These are phyloP conservation scores for Rhodotorula paludigena DNA, from an alignment of 768 basidiomycete species.

Conservation along the genomic window DNA sequence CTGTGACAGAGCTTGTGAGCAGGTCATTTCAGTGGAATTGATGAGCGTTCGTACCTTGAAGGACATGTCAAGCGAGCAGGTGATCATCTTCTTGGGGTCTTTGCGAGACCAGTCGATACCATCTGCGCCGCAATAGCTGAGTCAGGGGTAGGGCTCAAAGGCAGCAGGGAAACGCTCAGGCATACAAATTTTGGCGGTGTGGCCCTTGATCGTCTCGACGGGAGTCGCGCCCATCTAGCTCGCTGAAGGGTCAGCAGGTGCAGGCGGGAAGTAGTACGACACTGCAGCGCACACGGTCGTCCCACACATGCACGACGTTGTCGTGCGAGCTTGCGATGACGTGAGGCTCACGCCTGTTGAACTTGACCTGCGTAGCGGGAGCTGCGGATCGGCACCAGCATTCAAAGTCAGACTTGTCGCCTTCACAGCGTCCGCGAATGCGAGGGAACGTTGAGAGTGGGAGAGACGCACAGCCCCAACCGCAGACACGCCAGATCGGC, in stretches of 20 bases:
- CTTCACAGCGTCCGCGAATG: not conserved
- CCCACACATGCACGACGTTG: constrained; percentile 87
- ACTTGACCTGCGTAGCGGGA: constrained; percentile 91
- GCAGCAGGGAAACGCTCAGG: constrained; percentile 52
- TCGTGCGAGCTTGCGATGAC: constrained; percentile 84
- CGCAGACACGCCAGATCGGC: constrained; percentile 32
- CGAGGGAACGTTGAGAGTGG: too few relatives aligned
- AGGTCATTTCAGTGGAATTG: not conserved
- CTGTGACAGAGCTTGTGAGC: constrained; percentile 25
- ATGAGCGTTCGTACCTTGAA: constrained; percentile 29
- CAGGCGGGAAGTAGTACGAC: not conserved
- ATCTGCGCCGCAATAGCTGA: constrained; percentile 64
- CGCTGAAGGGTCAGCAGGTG: not conserved
- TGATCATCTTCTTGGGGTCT: constrained; percentile 70
- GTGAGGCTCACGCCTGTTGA: constrained; percentile 82
- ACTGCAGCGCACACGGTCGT: constrained; percentile 65
- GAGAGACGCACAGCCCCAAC: constrained; percentile 38
- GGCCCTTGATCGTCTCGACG: constrained; percentile 24
- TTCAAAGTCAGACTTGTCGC: too few relatives aligned
- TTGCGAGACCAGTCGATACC: constrained; percentile 93
- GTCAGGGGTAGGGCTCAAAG: too few relatives aligned
- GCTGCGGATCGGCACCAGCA: too few relatives aligned
- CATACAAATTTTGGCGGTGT: constrained; percentile 24
- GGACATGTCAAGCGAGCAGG: constrained; percentile 85
- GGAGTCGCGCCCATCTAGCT: constrained; percentile 30